Conservation (phyloP, 2,329 filamentous ascomycete genomes). For the Pseudocercospora fijiensis region DNA sequence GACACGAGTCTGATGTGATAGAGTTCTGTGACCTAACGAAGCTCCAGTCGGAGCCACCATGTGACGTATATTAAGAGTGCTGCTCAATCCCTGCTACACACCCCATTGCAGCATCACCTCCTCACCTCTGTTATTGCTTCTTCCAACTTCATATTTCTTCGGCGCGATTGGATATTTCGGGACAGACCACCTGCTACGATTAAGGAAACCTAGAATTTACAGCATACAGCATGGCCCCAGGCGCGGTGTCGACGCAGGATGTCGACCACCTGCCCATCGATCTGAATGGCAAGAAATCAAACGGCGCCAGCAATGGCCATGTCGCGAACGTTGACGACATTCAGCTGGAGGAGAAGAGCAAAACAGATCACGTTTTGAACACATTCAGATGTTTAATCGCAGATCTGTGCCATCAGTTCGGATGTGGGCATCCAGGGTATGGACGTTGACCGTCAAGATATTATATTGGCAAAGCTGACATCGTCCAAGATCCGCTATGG, state of each 20-base stretch:
- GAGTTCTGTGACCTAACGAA: constrained; percentile 19
- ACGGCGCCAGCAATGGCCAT: constrained; percentile 17
- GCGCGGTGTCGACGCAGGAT: constrained; percentile 28
- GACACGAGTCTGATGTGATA: constrained; percentile 20
- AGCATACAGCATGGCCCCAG: constrained; percentile 29
- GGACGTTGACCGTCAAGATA: constrained; percentile 15
- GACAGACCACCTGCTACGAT: not conserved
- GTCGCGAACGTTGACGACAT: constrained; percentile 25
- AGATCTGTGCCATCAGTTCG: constrained; percentile 69
- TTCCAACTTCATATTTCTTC: constrained; percentile 2
- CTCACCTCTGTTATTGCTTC: constrained; percentile 6
- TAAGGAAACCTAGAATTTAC: not conserved
- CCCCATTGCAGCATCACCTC: not conserved
- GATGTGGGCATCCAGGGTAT: constrained; percentile 67
- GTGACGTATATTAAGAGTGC: constrained; percentile 23
- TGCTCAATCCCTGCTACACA: not conserved
- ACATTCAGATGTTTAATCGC: constrained; percentile 64
- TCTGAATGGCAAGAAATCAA: constrained; percentile 27
- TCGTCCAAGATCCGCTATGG: constrained; percentile 52
- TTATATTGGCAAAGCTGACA: constrained; percentile 10
- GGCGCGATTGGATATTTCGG: not conserved
- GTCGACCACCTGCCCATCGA: constrained; percentile 32
- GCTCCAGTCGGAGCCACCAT: constrained; percentile 4
- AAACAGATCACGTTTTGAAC: constrained; percentile 54
- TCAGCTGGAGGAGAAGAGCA: constrained; percentile 33